Percentiles rank a stretch among this genome's conserved stretches.
Evolutionary conservation across 177 flowering plant genomes (phyloP).

Genomic region (Telopea speciosissima): DNA sequence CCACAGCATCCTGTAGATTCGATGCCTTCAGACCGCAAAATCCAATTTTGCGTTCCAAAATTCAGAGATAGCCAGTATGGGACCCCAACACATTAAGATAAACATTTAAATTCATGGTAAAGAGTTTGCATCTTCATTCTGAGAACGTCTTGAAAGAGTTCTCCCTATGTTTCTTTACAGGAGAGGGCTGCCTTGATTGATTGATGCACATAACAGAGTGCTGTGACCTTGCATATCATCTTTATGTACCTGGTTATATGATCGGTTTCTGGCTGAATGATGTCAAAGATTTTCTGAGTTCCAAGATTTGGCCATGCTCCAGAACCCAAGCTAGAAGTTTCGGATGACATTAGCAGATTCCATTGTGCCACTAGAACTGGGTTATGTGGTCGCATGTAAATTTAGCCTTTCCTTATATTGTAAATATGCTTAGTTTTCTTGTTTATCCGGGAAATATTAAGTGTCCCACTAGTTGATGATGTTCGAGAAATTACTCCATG

Average conservation of each 20-base stretch:
- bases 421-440: slow-evolving; percentile 9
- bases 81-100: too few species aligned
- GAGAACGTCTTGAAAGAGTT: not conserved
- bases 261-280: not conserved
- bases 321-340: slow-evolving; percentile 5
- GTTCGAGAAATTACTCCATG: not conserved
- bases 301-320: slow-evolving; percentile 3
- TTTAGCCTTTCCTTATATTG: not conserved
- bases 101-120: not conserved
- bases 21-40: too few species aligned
- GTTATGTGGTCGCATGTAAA: slow-evolving; percentile 11
- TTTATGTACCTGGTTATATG: not conserved
- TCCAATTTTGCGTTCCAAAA: not conserved
- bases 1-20: not conserved
- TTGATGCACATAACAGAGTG: slow-evolving; percentile 41
- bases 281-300: slow-evolving; percentile 1
- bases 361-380: not conserved
- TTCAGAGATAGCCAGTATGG: not conserved
- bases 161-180: slow-evolving; percentile 23
- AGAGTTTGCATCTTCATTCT: not conserved
- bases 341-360: slow-evolving; percentile 1
- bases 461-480: too few species aligned
- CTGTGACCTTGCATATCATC: slow-evolving; percentile 22
- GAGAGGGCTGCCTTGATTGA: slow-evolving; percentile 42
- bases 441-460: not conserved